Conservation (phyloP, 768 basidiomycete genomes). For the Saitozyma podzolica region DNA sequence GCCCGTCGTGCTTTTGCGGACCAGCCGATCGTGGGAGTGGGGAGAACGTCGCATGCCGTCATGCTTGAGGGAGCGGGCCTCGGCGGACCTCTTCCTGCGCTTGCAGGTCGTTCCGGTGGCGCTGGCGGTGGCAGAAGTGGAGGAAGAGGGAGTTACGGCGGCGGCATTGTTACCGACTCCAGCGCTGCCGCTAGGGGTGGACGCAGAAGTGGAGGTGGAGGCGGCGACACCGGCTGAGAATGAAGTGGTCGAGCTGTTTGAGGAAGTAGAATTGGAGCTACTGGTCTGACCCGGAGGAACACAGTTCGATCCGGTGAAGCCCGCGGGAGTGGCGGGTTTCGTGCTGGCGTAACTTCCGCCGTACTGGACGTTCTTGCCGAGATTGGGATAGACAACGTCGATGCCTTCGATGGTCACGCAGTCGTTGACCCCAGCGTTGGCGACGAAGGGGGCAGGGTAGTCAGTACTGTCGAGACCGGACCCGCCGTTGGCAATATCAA, state of each 20-base stretch:
- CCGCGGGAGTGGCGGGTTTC: slow-evolving; percentile 35
- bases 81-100: not conserved
- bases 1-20: slow-evolving; percentile 1
- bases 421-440: slow-evolving; percentile 46
- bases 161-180: not conserved
- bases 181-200: slow-evolving; percentile 5
- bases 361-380: slow-evolving; percentile 40
- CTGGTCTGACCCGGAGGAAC: slow-evolving; percentile 29
- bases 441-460: slow-evolving; percentile 48
- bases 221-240: slow-evolving; percentile 3
- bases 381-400: slow-evolving; percentile 49
- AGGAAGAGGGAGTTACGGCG: slow-evolving; percentile 8
- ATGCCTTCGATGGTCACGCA: slow-evolving; percentile 44
- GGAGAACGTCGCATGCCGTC: not conserved
- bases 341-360: slow-evolving; percentile 39
- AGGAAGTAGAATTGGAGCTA: not conserved
- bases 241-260: slow-evolving; percentile 6
- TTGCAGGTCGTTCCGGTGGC: slow-evolving; percentile 5
- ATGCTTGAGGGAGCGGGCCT: not conserved
- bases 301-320: slow-evolving; percentile 43
- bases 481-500: slow-evolving; percentile 45
- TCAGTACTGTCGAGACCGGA: slow-evolving; percentile 34
- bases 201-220: not conserved
- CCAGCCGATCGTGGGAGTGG: not conserved
- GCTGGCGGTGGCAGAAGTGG: slow-evolving; percentile 11